phyloP scores from a whole-genome alignment of 257 asterid genomes.

The Leptodermis oblonga region DNA sequence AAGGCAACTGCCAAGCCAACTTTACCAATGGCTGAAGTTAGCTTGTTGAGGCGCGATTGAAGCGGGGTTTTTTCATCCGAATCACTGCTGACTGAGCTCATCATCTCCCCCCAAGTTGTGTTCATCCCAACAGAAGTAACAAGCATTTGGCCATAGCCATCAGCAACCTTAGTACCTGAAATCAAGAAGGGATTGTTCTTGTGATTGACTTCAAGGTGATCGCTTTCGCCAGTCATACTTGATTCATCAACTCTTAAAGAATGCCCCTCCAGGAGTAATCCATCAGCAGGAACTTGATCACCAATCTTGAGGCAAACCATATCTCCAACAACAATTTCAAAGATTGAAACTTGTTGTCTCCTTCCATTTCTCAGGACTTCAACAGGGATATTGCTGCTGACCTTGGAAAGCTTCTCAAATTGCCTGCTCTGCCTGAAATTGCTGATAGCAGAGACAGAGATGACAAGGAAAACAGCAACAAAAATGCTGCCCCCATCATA shows the following conservation, averaged over 20 bases:
- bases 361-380: constrained; percentile 37
- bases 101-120: constrained; percentile 54
- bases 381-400: constrained; percentile 27
- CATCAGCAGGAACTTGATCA: constrained; percentile 50
- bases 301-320: constrained; percentile 42
- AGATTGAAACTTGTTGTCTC: constrained; percentile 30
- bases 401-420: constrained; percentile 27
- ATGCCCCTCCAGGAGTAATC: constrained; percentile 38
- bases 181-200: constrained; percentile 33
- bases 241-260: constrained; percentile 35
- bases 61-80: constrained; percentile 45
- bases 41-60: constrained; percentile 39
- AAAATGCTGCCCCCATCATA: constrained; percentile 43
- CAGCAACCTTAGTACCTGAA: constrained; percentile 39
- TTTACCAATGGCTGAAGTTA: constrained; percentile 43
- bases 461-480: constrained; percentile 34
- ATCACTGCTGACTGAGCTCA: constrained; percentile 32
- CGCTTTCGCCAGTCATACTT: constrained; percentile 44
- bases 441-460: constrained; percentile 31
- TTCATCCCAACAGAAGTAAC: constrained; percentile 44
- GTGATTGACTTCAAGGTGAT: constrained; percentile 27
- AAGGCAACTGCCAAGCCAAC: constrained; percentile 44
- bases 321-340: constrained; percentile 43
- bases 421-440: constrained; percentile 36
- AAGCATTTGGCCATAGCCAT: constrained; percentile 43